Conservation (phyloP, 2,329 filamentous ascomycete genomes). For the Sordariomycetes sp. region DNA sequence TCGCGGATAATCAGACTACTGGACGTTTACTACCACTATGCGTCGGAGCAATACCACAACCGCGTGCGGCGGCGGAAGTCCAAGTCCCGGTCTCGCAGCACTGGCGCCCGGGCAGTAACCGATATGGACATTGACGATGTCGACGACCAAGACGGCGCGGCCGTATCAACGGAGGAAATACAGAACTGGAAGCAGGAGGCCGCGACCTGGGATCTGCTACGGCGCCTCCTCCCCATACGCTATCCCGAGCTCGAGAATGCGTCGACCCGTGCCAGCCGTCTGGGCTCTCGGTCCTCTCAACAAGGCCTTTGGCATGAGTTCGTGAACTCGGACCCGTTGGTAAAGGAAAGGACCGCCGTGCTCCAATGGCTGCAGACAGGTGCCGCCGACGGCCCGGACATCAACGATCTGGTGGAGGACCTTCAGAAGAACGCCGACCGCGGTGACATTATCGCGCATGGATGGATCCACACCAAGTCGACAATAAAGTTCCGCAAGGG, state of each 20-base stretch:
- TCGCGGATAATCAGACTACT: slow-evolving; percentile 59
- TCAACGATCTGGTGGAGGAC: slow-evolving; percentile 66
- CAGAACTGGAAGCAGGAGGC: slow-evolving; percentile 62
- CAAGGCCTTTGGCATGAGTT: slow-evolving; percentile 48
- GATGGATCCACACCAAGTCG: slow-evolving; percentile 85
- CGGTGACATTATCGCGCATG: slow-evolving; percentile 73
- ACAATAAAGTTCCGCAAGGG: slow-evolving; percentile 86
- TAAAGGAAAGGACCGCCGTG: slow-evolving; percentile 68
- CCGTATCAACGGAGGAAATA: slow-evolving; percentile 14
- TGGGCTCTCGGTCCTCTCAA: slow-evolving; percentile 5
- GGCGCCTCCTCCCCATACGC: slow-evolving; percentile 61
- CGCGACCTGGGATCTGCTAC: slow-evolving; percentile 83
- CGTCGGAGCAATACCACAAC: slow-evolving; percentile 28
- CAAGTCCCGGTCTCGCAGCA: not conserved
- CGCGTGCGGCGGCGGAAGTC: not conserved
- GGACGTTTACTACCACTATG: slow-evolving; percentile 51
- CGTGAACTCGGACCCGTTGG: slow-evolving; percentile 58
- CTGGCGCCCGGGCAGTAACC: slow-evolving; percentile 19
- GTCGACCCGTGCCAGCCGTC: slow-evolving; percentile 1
- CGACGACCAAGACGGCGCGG: slow-evolving; percentile 20
- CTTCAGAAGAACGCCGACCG: slow-evolving; percentile 67
- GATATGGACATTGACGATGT: slow-evolving; percentile 47
- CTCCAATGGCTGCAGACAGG: slow-evolving; percentile 80
- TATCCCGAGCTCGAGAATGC: slow-evolving; percentile 29
- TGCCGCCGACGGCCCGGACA: slow-evolving; percentile 58